A percentile compares a stretch with the other conserved stretches of the same genome.
phyloP scores from a whole-genome alignment of 139 green algal genomes.

The Chlamydomonas applanata region DNA sequence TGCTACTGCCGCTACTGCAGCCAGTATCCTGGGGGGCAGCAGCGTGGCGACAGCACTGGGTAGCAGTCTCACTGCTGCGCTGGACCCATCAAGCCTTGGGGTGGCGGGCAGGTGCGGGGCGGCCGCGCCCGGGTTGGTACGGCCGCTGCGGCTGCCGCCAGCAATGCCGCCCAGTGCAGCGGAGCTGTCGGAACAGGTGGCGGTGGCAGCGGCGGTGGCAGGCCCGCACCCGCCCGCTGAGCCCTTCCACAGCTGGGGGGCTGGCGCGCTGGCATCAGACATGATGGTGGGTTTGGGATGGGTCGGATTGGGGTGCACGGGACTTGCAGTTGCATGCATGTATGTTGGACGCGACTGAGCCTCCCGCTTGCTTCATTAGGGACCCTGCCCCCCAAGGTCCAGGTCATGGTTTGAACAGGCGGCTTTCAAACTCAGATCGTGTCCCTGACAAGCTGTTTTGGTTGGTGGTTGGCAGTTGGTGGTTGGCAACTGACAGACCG shows the following conservation, averaged over 20 bases:
- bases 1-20: too few species aligned
- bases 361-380: too few species aligned
- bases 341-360: too few species aligned
- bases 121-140: not conserved
- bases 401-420: too few species aligned
- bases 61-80: too few species aligned
- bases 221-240: not conserved
- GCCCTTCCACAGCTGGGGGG: slow-evolving; percentile 34
- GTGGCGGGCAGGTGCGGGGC: not conserved
- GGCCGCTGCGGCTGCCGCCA: not conserved
- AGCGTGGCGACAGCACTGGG: not conserved
- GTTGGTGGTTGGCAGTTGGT: too few species aligned
- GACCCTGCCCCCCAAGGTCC: too few species aligned
- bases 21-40: not conserved
- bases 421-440: too few species aligned
- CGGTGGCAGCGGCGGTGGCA: not conserved
- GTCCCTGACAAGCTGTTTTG: too few species aligned
- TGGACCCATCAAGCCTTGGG: not conserved
- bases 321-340: too few species aligned
- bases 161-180: slow-evolving; percentile 2
- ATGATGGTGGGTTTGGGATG: slow-evolving; percentile 41
- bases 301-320: too few species aligned
- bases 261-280: slow-evolving; percentile 16
- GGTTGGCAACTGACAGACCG: too few species aligned
- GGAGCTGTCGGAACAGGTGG: not conserved